Conservation (phyloP, 2,329 filamentous ascomycete species). For the Stachybotrys echinatus region DNA sequence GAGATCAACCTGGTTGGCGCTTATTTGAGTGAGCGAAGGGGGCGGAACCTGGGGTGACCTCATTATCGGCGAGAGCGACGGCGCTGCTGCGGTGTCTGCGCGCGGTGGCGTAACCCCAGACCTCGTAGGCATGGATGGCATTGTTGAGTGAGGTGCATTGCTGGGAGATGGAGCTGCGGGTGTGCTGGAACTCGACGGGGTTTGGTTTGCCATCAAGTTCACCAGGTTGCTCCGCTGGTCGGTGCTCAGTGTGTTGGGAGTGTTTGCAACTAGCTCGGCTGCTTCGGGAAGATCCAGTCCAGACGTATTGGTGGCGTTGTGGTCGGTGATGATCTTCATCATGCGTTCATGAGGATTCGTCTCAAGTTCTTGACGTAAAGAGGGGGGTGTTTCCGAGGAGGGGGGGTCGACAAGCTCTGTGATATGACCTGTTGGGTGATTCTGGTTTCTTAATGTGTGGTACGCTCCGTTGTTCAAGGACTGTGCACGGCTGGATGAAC, state of each 20-base stretch:
- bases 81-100: constrained; percentile 16
- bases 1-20: constrained; percentile 67
- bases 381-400: constrained; percentile 42
- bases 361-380: constrained; percentile 50
- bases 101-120: constrained; percentile 18
- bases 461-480: constrained; percentile 13
- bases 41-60: constrained; percentile 34
- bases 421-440: constrained; percentile 48
- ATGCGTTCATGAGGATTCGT: constrained; percentile 55
- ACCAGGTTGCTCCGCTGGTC: constrained; percentile 56
- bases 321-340: constrained; percentile 62
- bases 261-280: constrained; percentile 44
- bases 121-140: constrained; percentile 12
- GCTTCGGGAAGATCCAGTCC: constrained; percentile 49
- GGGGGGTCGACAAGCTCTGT: constrained; percentile 56
- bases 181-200: constrained; percentile 17
- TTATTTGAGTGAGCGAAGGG: constrained; percentile 57
- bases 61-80: constrained; percentile 46
- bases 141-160: constrained; percentile 11
- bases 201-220: constrained; percentile 51
- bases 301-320: constrained; percentile 48
- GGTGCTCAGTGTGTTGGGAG: constrained; percentile 46
- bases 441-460: constrained; percentile 20
- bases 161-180: constrained; percentile 10
- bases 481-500: constrained; percentile 18